phyloP scores from a whole-genome alignment of 2,329 filamentous ascomycete genomes.

The Hortaea sp. region DNA sequence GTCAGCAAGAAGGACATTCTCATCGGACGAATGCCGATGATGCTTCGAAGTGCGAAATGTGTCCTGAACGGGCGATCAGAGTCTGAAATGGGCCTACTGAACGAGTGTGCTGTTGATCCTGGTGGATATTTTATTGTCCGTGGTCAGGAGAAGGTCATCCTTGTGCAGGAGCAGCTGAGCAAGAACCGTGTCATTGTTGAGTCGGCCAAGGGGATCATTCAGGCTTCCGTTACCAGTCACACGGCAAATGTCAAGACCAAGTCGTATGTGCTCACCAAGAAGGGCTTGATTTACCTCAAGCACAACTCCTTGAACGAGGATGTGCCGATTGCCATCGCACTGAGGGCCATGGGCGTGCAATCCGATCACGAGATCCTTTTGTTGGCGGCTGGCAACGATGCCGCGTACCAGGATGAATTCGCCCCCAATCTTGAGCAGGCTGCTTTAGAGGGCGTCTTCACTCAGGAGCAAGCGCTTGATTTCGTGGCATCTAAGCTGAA shows the following conservation, averaged over 20 bases:
- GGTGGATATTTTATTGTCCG: slow-evolving; percentile 97
- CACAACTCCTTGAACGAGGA: slow-evolving; percentile 92
- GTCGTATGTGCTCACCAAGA: slow-evolving; percentile 90
- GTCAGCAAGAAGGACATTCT: slow-evolving; percentile 64
- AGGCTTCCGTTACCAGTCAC: slow-evolving; percentile 93
- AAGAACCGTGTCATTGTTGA: slow-evolving; percentile 99
- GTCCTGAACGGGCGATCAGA: slow-evolving; percentile 75
- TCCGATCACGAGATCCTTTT: slow-evolving; percentile 93
- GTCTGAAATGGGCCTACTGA: slow-evolving; percentile 78
- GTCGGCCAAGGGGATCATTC: slow-evolving; percentile 86
- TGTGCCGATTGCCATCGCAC: slow-evolving; percentile 84
- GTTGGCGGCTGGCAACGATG: slow-evolving; percentile 79
- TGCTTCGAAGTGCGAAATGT: slow-evolving; percentile 93
- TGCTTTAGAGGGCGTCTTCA: slow-evolving; percentile 72
- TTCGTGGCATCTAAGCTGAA: slow-evolving; percentile 82
- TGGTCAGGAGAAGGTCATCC: slow-evolving; percentile 95
- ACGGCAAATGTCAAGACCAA: slow-evolving; percentile 97
- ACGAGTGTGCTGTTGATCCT: slow-evolving; percentile 91
- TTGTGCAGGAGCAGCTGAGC: slow-evolving; percentile 96
- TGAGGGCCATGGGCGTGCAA: slow-evolving; percentile 88
- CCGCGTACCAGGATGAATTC: slow-evolving; percentile 87
- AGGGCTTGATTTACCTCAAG: slow-evolving; percentile 77
- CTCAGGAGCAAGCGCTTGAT: slow-evolving; percentile 90
- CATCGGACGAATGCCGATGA: slow-evolving; percentile 87
- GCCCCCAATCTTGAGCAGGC: slow-evolving; percentile 91